Conservation (phyloP, 2,329 filamentous ascomycete species). For the Aspergillus sp. region DNA sequence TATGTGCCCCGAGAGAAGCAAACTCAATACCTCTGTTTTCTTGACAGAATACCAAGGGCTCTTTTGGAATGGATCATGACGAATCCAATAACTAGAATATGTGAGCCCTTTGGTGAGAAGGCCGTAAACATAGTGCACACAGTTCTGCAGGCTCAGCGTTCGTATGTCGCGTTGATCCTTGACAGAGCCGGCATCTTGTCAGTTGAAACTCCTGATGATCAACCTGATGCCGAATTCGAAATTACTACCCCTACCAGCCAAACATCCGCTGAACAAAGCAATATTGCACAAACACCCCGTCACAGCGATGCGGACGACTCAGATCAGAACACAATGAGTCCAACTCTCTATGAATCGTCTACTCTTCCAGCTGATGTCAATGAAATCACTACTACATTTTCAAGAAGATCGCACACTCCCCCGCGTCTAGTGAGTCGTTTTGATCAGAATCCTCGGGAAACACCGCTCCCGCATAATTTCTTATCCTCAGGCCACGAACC, state of each 20-base stretch:
- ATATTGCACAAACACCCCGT: neutral
- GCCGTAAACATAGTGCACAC: constrained; percentile 1
- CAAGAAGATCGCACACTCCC: neutral
- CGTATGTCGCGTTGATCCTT: constrained; percentile 1
- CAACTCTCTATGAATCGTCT: neutral
- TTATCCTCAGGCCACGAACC: neutral
- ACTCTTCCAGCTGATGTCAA: neutral
- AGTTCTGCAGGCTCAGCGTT: constrained; percentile 1
- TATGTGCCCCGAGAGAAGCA: constrained; percentile 5
- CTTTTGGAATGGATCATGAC: constrained; percentile 10
- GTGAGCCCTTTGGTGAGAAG: neutral
- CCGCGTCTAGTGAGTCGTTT: neutral
- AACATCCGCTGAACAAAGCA: neutral
- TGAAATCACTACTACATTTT: neutral
- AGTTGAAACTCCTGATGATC: constrained; percentile 4
- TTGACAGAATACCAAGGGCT: constrained; percentile 3
- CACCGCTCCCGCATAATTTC: neutral
- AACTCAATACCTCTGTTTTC: constrained; percentile 6
- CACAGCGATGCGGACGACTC: too few relatives aligned
- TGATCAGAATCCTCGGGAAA: neutral
- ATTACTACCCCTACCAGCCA: neutral
- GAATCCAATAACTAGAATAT: constrained; percentile 5
- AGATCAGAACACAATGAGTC: too few relatives aligned
- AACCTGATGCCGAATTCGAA: neutral
- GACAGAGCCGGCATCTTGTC: constrained; percentile 7